A percentile compares a stretch with the other conserved stretches of the same genome.
These are phyloP conservation scores for Amaranthus hypochondriacus DNA, from an alignment of 148 eudicot species.

Conservation along the genomic window DNA sequence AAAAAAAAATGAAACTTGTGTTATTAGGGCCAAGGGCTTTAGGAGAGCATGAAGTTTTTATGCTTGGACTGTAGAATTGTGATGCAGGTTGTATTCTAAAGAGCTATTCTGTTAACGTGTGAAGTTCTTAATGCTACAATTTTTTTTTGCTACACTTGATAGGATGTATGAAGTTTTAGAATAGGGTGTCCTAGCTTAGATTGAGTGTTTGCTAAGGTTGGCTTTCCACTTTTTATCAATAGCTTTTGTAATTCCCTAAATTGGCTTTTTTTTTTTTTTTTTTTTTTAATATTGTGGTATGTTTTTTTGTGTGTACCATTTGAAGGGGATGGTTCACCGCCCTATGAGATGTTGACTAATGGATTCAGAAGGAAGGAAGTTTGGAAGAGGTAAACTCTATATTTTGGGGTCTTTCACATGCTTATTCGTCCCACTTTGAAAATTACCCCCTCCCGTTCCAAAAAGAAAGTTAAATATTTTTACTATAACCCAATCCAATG, in stretches of 20 bases:
- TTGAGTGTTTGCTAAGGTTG: not conserved
- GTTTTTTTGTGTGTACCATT: constrained; percentile 13
- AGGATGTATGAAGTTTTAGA: not conserved
- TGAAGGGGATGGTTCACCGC: constrained; percentile 39
- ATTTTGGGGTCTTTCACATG: too few species aligned
- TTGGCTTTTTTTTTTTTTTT: not conserved
- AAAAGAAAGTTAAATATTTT: too few species aligned
- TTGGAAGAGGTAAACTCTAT: constrained; percentile 68
- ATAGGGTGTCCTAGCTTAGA: not conserved
- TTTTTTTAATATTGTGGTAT: not conserved
- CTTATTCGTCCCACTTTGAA: too few species aligned
- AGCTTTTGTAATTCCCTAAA: constrained; percentile 10
- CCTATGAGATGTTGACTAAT: constrained; percentile 49
- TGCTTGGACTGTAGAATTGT: not conserved
- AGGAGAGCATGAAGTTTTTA: too few species aligned
- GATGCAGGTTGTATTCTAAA: not conserved
- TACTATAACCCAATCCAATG: too few species aligned
- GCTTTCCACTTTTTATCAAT: not conserved
- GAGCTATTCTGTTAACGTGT: not conserved
- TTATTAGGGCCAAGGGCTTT: not conserved
- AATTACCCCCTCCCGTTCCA: too few species aligned
- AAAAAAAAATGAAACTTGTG: not conserved
- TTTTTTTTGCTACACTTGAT: not conserved
- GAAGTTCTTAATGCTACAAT: not conserved
- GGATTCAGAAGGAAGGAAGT: constrained; percentile 79